Evolutionary conservation across 2,329 filamentous ascomycete species (phyloP).

Genomic region (Phialophora tarda): DNA sequence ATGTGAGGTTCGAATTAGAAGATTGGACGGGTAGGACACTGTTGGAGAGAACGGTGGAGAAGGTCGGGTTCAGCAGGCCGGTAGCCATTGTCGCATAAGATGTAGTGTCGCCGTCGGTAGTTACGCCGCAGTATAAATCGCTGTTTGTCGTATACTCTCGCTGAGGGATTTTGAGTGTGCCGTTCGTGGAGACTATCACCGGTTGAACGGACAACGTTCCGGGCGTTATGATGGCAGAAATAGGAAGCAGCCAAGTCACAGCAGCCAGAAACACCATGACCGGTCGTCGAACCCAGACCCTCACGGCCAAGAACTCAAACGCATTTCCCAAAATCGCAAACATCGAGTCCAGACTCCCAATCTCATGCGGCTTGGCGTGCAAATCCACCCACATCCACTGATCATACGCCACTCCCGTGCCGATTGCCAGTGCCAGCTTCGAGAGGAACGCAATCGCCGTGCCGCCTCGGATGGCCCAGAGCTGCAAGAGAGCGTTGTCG

Average conservation of each 20-base stretch:
- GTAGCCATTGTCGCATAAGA: conserved; percentile 18
- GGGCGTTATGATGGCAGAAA: conserved; percentile 26
- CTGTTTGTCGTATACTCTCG: conserved; percentile 18
- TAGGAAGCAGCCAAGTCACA: conserved; percentile 28
- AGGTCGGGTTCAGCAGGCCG: conserved; percentile 19
- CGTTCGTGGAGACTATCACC: conserved; percentile 9
- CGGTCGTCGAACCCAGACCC: conserved; percentile 23
- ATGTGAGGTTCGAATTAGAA: conserved; percentile 23
- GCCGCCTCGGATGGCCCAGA: conserved; percentile 26
- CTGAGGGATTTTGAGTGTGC: conserved; percentile 21
- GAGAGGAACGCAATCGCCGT: conserved; percentile 29
- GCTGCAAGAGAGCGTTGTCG: conserved; percentile 19
- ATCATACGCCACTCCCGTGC: conserved; percentile 26
- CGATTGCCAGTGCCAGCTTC: conserved; percentile 21
- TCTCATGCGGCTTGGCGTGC: conserved; percentile 21
- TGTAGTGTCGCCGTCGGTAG: conserved; percentile 18
- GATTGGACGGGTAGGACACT: conserved; percentile 19
- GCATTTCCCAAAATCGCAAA: conserved; percentile 23
- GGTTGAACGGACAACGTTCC: conserved; percentile 26
- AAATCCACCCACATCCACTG: conserved; percentile 30
- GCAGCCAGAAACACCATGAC: conserved; percentile 22
- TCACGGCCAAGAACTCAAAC: conserved; percentile 23
- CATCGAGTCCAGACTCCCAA: conserved; percentile 24
- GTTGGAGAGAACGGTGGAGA: conserved; percentile 20
- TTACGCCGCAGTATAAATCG: conserved; percentile 18